A percentile compares a stretch with the other conserved stretches of the same genome.
These are phyloP conservation scores for Collariella sp. DNA, from an alignment of 495 filamentous ascomycete genomes.

Conservation along the genomic window DNA sequence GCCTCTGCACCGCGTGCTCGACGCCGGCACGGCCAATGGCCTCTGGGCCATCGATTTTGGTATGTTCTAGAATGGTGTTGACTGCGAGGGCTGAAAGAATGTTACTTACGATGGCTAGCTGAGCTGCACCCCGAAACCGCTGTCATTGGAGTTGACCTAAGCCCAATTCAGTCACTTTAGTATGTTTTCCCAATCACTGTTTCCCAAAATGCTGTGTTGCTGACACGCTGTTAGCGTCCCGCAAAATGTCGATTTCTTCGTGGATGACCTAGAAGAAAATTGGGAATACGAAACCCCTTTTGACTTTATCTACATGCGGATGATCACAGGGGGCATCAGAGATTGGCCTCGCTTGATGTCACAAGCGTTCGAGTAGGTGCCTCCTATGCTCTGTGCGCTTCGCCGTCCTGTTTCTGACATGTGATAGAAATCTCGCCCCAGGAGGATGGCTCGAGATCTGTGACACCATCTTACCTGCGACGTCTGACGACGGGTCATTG, in stretches of 20 bases:
- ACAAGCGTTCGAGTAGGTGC: conserved; percentile 7
- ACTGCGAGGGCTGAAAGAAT: too few species aligned
- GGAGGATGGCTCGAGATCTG: conserved; percentile 21
- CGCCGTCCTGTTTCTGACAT: background rate
- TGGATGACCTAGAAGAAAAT: conserved; percentile 46
- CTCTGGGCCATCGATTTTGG: conserved; percentile 44
- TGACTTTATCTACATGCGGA: conserved; percentile 29
- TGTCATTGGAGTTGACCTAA: too few species aligned
- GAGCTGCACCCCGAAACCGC: too few species aligned
- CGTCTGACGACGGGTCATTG: conserved; percentile 15
- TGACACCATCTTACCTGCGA: conserved; percentile 14
- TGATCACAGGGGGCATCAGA: conserved; percentile 38
- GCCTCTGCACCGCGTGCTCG: conserved; percentile 35
- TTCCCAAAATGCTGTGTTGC: background rate
- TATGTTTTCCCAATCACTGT: conserved; percentile 2
- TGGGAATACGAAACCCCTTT: conserved; percentile 29
- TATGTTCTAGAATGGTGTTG: too few species aligned
- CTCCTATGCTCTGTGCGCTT: too few species aligned
- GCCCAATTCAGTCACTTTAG: conserved; percentile 24
- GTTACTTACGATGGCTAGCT: too few species aligned
- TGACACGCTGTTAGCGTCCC: conserved; percentile 24
- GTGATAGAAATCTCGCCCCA: conserved; percentile 11
- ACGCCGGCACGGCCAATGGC: conserved; percentile 49
- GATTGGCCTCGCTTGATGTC: conserved; percentile 39
- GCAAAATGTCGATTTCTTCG: conserved; percentile 47